Base-by-base conservation (phyloP, 139 green algal species). In the Tetradesmus lagerheimii region DNA sequence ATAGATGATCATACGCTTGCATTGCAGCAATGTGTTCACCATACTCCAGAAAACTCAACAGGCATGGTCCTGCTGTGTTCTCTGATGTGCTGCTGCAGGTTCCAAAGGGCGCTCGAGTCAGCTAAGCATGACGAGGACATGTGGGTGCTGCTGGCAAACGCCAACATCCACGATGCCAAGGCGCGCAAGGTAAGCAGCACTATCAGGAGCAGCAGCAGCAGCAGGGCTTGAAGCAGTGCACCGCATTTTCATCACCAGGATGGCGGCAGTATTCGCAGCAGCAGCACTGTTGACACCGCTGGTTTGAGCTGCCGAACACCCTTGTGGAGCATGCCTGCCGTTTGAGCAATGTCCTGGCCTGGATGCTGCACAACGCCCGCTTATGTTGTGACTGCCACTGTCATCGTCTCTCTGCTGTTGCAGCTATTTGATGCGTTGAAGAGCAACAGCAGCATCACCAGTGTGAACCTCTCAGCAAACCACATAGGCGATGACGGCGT, bases 381-480 rank as follows among this genome's bases (percentile, higher is more conserved):
- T n/a, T n/a, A n/a, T n/a, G n/a, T n/a, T n/a, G n/a, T n/a, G n/a
- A 62, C 77, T 53, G 34, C 4, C 38, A 20, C 14, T 12, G 20
- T 31, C 77, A 34, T 35, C 11, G 2, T 29, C 76, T 45, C 1
- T 14, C 1, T 41, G 4, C 53, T 38, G 25, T 18, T 35, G 92
- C 92, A 95, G 93, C 88, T 96, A n/a, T 90, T 91, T 23, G 93
- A 96, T 23, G 85, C 90, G 0, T 81, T 97, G 4, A 91, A 86
- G 18, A 35, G 45, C n/a, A 97, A 96, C 92, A 89, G 75, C 29
- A 92, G 86, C 39, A 86, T 96, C 57, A 96, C 95, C 0, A 94
- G 90, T 0, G 31, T 97, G 0, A 93, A 97, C 82, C 89, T 97
- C 37, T 94, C 92, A 0, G 43, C 78, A n/a, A 97, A 96, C 83